Conservation (phyloP, 164 flowering plant genomes). For the Pachysandra terminalis region DNA sequence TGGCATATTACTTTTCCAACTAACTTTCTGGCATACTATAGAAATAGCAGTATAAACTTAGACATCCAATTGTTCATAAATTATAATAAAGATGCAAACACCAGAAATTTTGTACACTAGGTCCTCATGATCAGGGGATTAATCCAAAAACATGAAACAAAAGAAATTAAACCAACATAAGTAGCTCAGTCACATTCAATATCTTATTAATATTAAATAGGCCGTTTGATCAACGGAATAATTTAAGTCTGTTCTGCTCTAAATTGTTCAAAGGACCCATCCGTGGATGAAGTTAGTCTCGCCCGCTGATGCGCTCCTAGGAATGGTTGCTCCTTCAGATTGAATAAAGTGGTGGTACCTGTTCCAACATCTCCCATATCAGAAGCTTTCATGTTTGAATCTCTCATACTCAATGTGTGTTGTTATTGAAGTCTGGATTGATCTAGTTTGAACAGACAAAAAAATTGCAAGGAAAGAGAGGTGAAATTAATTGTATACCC, state of each 20-base stretch:
- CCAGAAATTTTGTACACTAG: background rate
- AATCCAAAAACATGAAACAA: no score
- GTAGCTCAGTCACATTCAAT: background rate
- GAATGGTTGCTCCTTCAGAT: constrained; percentile 37
- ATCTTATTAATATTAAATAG: background rate
- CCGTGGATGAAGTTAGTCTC: constrained; percentile 50
- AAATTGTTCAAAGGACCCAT: constrained; percentile 35
- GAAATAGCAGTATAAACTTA: no score
- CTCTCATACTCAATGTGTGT: background rate
- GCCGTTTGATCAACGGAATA: background rate
- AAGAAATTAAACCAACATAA: no score
- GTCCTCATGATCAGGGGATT: no score
- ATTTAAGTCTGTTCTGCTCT: background rate
- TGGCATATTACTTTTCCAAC: no score
- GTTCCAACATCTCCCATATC: constrained; percentile 4
- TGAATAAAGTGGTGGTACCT: constrained; percentile 37
- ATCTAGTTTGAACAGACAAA: background rate
- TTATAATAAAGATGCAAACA: background rate
- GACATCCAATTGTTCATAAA: no score
- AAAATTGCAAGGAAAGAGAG: background rate
- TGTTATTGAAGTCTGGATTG: background rate
- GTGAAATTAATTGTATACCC: constrained; percentile 43
- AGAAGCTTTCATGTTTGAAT: background rate
- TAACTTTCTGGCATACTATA: no score
- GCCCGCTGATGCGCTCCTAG: constrained; percentile 29